Evolutionary conservation across 495 filamentous ascomycete genomes (phyloP), one percentile per base, ranked within the genome.

Genomic region (Wilcoxina mikolae): DNA sequence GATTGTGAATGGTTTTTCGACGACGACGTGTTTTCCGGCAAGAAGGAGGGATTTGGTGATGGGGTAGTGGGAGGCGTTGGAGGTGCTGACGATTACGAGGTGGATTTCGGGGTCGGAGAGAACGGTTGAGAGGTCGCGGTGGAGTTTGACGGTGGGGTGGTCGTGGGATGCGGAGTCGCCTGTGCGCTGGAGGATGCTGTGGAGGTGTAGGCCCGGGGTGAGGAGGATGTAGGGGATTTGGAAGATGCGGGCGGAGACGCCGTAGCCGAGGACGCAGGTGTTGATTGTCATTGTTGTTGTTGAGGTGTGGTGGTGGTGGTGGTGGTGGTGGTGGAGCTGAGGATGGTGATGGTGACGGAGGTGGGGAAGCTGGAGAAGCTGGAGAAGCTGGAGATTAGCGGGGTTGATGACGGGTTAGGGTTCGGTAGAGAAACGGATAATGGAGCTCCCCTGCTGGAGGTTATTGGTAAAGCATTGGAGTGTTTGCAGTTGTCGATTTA

Each of bases 1-100:
- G 10, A 83, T 79, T 5, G 84, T 82, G 67, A 94, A 89, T 0
- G 89, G 89, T 70, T 95, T 95, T 70, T 95, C 89, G 38, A 87
- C 80, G 24, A 94, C 73, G 22, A 93, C 83, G 66, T 94, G 78
- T 68, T 94, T 94, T 46, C 84, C 82, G 15, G 74, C 73, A 60
- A 80, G 74, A 15, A 95, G 72, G 2, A 85, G 81, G 33, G 77
- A 64, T 63, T 80, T 80, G 3, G 76, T 70, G 41, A 88, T 71
- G 4, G 65, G 56, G 65, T 76, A 87, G 70, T 95, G 89, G 1
- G 80, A 81, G 53, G 84, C 74, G 9, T 88, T 87, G 1, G 79
- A 78, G 0, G 83, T 89, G 43, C 81, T 82, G 55, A 94, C 68
- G 51, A 90, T 73, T 38, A 90, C 77, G 24, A 93, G 67, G 58